These are phyloP conservation scores for Mrakia gelida DNA, from an alignment of 768 basidiomycete species.

Conservation along the genomic window DNA sequence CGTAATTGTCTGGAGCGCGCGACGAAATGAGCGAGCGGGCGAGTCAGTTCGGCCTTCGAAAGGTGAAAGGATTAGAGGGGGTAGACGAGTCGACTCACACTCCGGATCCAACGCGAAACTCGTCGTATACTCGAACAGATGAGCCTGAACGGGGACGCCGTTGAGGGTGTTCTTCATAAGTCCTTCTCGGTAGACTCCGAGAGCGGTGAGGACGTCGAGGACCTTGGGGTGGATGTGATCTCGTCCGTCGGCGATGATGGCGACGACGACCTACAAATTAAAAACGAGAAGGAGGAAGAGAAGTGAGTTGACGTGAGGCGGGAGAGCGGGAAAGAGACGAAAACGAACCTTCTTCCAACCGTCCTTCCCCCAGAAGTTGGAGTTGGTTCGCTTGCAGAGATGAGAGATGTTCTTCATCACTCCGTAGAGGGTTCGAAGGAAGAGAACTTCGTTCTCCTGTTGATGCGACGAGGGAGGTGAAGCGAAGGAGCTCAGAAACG, in stretches of 20 bases:
- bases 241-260: conserved; percentile 78
- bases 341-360: conserved; percentile 68
- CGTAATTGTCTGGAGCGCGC: conserved; percentile 5
- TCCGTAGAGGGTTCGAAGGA: conserved; percentile 67
- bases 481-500: not conserved
- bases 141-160: conserved; percentile 71
- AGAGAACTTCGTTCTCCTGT: conserved; percentile 29
- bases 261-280: conserved; percentile 59
- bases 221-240: conserved; percentile 77
- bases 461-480: not conserved
- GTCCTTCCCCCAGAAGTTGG: conserved; percentile 69
- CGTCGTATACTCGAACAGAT: conserved; percentile 68
- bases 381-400: conserved; percentile 45
- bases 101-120: conserved; percentile 44
- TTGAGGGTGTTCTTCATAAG: conserved; percentile 59
- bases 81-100: too few relatives aligned
- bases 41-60: too few relatives aligned
- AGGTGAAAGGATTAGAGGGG: too few relatives aligned
- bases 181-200: conserved; percentile 45
- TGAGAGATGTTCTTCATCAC: conserved; percentile 77
- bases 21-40: not conserved
- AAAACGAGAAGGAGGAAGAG: not conserved
- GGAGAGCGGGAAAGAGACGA: too few relatives aligned
- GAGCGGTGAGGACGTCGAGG: conserved; percentile 43
- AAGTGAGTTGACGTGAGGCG: not conserved